Base-by-base conservation (phyloP, 2,329 filamentous ascomycete species). In the Phialophora chinensis region DNA sequence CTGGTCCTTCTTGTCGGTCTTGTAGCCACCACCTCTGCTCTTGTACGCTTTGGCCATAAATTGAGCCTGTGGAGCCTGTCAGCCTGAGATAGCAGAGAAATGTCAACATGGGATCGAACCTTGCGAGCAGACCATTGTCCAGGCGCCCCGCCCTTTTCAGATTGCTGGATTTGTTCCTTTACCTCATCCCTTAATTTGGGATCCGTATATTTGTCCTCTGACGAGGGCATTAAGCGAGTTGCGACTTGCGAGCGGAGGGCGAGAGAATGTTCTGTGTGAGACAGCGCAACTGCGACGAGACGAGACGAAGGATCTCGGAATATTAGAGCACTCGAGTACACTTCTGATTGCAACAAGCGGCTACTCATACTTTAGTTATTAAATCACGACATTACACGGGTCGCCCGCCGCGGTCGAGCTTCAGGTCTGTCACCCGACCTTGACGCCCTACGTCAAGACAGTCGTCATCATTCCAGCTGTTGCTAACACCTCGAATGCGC, bases 21-120 rank as follows among this genome's bases (percentile, higher is more conserved):
- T 83, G 72, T 84, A 83, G 29, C 73, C 76, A 6, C 81, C 81
- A 5, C 80, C 79, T 20, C 80, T 79, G 63, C 80, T 81, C 72
- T 83, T 83, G 71, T 83, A 83, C 66, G 81, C 79, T 0, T 76
- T 72, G 7, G 80, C 80, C 78, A 80, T 82, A 75, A 82, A 78
- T 75, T 82, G 80, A 2, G 79, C 79, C 78, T 81, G 52, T 44
- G 38, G 17, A 42, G 14, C 14, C 5, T 1, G 38, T 42, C 17
- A 42, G 38, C 38, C 3, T 42, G 5, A 42, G 14, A 42, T n/a
- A 7, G 17, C 38, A 42, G 38, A 42, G 38, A 1, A 5, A 42
- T 42, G 14, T 7, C 38, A 2, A 42, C 38, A 38, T n/a, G n/a
- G 38, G 14, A 14, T 14, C 38, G 17, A 42, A 42, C 38, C 38